These are phyloP conservation scores for Adenanthera pavonina DNA, from an alignment of 306 rosid species.

Conservation along the genomic window DNA sequence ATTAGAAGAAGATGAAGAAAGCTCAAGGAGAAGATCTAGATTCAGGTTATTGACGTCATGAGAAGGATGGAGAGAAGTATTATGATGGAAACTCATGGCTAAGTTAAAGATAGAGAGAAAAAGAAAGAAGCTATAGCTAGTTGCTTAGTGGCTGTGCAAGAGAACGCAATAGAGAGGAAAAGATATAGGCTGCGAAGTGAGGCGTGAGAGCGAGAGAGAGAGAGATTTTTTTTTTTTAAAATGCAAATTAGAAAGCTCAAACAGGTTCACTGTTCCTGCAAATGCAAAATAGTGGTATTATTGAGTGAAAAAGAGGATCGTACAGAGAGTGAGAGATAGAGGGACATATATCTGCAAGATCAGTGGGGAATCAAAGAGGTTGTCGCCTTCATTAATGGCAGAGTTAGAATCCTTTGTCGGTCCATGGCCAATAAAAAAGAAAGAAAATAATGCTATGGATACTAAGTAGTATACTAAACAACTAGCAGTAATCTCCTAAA, in stretches of 20 bases:
- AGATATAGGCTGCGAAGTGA: conserved; percentile 34
- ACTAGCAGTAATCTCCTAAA: neutral
- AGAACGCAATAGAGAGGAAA: conserved; percentile 10
- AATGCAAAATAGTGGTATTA: conserved; percentile 51
- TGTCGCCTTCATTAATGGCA: conserved; percentile 92
- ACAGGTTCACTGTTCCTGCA: conserved; percentile 51
- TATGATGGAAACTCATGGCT: conserved; percentile 70
- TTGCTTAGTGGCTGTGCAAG: conserved; percentile 22
- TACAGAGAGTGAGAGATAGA: conserved; percentile 44
- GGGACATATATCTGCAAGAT: conserved; percentile 71
- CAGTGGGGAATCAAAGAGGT: conserved; percentile 70
- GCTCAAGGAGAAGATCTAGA: conserved; percentile 72
- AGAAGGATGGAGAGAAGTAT: conserved; percentile 46
- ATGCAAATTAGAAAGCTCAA: conserved; percentile 48
- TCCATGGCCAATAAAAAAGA: conserved; percentile 23
- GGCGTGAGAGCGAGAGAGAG: conserved; percentile 23
- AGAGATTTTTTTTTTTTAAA: too few species aligned
- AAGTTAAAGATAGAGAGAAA: neutral
- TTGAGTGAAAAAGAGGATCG: conserved; percentile 43
- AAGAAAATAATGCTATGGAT: conserved; percentile 28
- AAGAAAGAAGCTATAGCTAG: neutral
- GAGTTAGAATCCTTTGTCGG: conserved; percentile 76
- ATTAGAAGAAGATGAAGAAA: conserved; percentile 51
- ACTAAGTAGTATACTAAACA: conserved; percentile 1
- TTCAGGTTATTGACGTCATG: conserved; percentile 31